Conservation (phyloP, 163 green algal species). For the Chlamydomonas reinhardtii region DNA sequence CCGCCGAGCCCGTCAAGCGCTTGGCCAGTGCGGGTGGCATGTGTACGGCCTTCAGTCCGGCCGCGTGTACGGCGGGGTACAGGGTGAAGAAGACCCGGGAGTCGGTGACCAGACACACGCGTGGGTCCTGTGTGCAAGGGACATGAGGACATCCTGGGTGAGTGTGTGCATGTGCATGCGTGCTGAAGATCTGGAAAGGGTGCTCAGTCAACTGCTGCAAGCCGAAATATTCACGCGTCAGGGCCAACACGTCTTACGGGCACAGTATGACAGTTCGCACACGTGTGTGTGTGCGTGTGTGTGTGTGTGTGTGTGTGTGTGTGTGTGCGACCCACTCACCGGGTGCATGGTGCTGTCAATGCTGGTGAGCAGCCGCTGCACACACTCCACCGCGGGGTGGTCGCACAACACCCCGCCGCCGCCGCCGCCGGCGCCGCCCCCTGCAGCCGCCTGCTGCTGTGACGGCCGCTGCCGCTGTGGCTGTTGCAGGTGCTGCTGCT, state of each 20-base stretch:
- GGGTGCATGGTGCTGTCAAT: background rate
- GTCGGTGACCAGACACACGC: conserved; percentile 31
- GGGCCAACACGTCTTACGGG: background rate
- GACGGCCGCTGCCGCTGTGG: background rate
- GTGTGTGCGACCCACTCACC: background rate
- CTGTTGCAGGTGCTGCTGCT: background rate
- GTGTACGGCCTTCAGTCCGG: conserved; percentile 13
- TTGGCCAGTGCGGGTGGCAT: background rate
- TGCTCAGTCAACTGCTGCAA: background rate
- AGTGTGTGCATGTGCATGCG: background rate
- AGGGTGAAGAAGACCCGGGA: conserved; percentile 32
- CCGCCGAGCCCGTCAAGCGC: background rate
- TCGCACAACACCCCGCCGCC: background rate
- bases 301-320: background rate
- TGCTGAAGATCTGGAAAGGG: background rate
- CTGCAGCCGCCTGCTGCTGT: background rate
- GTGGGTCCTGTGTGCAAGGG: background rate
- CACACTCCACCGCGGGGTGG: background rate
- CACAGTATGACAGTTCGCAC: no score
- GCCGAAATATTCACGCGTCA: background rate
- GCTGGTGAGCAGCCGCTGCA: background rate
- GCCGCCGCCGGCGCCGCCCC: background rate
- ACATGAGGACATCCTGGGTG: background rate
- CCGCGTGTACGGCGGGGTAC: conserved; percentile 29
- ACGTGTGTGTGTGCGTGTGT: no score